These are phyloP conservation scores for Vanderwaltozyma tropicalis DNA, from an alignment of 805 yeast species.

Conservation along the genomic window DNA sequence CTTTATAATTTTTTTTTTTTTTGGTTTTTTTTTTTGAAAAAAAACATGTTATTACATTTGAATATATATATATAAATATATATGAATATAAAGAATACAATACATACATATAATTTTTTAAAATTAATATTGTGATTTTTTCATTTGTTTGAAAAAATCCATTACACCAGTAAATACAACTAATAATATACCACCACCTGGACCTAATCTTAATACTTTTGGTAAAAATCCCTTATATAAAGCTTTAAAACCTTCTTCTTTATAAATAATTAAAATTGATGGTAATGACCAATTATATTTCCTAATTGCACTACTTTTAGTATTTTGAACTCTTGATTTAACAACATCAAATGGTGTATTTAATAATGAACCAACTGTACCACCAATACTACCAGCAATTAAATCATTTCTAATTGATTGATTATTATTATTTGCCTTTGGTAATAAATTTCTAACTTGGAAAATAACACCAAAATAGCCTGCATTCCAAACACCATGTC, in stretches of 20 bases:
- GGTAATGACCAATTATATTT: conserved; percentile 92
- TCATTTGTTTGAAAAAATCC: conserved; percentile 70
- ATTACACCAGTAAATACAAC: conserved; percentile 93
- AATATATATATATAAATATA: background rate
- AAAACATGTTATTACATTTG: background rate
- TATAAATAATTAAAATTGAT: conserved; percentile 55
- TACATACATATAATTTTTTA: background rate
- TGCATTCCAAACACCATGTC: conserved; percentile 95
- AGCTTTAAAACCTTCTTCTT: conserved; percentile 86
- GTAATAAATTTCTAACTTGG: conserved; percentile 73
- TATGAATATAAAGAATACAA: background rate
- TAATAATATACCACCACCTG: conserved; percentile 97
- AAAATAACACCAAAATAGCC: conserved; percentile 94
- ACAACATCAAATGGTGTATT: conserved; percentile 98
- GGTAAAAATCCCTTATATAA: conserved; percentile 95
- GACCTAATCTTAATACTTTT: conserved; percentile 93
- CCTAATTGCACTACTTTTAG: conserved; percentile 65
- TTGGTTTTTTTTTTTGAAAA: background rate
- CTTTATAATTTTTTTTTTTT: background rate
- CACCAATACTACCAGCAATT: conserved; percentile 91
- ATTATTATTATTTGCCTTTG: conserved; percentile 58
- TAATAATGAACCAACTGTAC: conserved; percentile 88
- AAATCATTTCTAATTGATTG: conserved; percentile 80
- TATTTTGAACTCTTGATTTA: conserved; percentile 86
- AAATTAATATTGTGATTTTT: background rate